Evolutionary conservation across 768 basidiomycete genomes (phyloP), one percentile per base, ranked within the genome.

Genomic region (Phylloporus scabripes): DNA sequence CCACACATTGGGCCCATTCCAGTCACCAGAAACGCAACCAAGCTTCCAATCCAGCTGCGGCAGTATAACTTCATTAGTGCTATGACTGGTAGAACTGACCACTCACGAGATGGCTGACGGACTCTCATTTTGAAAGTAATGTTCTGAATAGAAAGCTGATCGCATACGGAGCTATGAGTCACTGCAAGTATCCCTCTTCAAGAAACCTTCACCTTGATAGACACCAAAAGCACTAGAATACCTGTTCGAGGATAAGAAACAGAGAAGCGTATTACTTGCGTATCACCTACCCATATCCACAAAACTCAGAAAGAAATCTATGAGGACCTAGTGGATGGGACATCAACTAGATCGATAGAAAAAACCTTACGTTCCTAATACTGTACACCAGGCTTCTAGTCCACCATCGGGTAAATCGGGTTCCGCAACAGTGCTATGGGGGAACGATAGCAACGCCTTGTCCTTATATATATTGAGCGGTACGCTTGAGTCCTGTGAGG

Each of bases 301-400:
- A 60, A 20, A 66, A 60, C 33, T 62, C 58, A 1, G 38, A 53
- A 37, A 65, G 51, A 36, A 66, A 66, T 11, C 64, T 66, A 14
- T n/a, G 5, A 24, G 6, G 32, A 45, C 4, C 14, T 14, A 4
- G 23, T 60, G 1, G 18, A 40, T 5, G 5, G 14, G 11, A 2
- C 12, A 21, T 7, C 1, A 5, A 39, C 4, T 11, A 9, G 20
- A 39, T 14, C 0, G 3, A n/a, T 0, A 5, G 15, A 15, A 8
- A 23, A 32, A 14, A 49, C 39, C 60, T 55, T 54, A 66, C 61
- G 46, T 52, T 53, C 64, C 63, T 1, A 56, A 42, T 6, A 59
- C 63, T 2, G 64, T 56, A 36, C 61, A 65, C 61, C 59, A 61
- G 9, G 57, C 63, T 7, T 24, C 59, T 14, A 51, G 12, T 24